Evolutionary conservation across 345 rosid genomes (phyloP).

Genomic region (Moricandia arvensis): DNA sequence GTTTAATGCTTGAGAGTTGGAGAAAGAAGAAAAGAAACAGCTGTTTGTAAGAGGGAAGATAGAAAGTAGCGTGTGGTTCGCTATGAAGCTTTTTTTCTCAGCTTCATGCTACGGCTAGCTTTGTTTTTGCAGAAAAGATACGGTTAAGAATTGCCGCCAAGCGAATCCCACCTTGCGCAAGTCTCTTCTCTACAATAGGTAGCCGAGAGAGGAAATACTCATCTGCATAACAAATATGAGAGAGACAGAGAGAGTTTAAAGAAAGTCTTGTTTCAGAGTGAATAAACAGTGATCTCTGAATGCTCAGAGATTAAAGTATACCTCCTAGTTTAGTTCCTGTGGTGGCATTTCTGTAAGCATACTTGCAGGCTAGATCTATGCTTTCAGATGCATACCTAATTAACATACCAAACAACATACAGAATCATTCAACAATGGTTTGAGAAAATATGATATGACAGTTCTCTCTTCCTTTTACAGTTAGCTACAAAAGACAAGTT

Average conservation of each 20-base stretch:
- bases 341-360: slow-evolving; percentile 74
- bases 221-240: slow-evolving; percentile 39
- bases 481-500: too few species aligned
- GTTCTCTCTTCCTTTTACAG: too few species aligned
- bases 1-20: too few species aligned
- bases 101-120: slow-evolving; percentile 34
- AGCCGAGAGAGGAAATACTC: slow-evolving; percentile 74
- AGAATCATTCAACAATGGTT: background rate
- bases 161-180: slow-evolving; percentile 83
- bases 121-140: slow-evolving; percentile 47
- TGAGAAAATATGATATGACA: too few species aligned
- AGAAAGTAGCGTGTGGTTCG: too few species aligned
- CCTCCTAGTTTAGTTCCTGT: slow-evolving; percentile 85
- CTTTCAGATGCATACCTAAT: slow-evolving; percentile 77
- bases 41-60: too few species aligned
- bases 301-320: slow-evolving; percentile 21
- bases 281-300: too few species aligned
- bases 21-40: too few species aligned
- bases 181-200: slow-evolving; percentile 73
- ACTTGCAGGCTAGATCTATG: slow-evolving; percentile 77
- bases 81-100: too few species aligned
- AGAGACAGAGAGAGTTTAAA: background rate
- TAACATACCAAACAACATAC: slow-evolving; percentile 6
- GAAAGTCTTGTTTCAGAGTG: too few species aligned
- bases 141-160: slow-evolving; percentile 75